Evolutionary conservation across 2,329 filamentous ascomycete genomes (phyloP).

Genomic region (Graphiopsis chlorocephala): DNA sequence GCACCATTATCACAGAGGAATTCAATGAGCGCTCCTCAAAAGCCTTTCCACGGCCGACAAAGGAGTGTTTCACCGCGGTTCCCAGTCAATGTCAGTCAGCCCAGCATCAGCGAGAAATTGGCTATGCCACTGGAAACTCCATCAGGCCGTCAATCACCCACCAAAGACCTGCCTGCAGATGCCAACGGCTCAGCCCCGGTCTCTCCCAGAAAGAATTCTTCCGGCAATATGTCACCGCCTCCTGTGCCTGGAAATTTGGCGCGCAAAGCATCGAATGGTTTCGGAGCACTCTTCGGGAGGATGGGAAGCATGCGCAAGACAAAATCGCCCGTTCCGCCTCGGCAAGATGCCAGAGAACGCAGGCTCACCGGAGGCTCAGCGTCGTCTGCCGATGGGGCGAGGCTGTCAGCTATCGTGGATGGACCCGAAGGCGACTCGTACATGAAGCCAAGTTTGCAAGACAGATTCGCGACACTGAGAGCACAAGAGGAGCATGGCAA

Average conservation of each 20-base stretch:
- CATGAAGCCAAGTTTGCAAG: constrained; percentile 42
- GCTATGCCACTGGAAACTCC: neutral
- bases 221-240: constrained; percentile 35
- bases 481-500: constrained; percentile 44
- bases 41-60: constrained; percentile 7
- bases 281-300: constrained; percentile 73
- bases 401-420: constrained; percentile 23
- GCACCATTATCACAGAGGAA: constrained; percentile 1
- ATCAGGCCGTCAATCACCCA: constrained; percentile 6
- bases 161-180: constrained; percentile 5
- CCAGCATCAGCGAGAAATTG: constrained; percentile 16
- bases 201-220: constrained; percentile 15
- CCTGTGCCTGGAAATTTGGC: constrained; percentile 39
- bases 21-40: constrained; percentile 9
- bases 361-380: constrained; percentile 27
- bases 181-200: neutral
- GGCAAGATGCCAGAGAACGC: constrained; percentile 25
- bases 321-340: constrained; percentile 44
- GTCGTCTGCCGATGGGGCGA: constrained; percentile 10
- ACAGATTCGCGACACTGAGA: constrained; percentile 46
- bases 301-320: constrained; percentile 56
- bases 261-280: constrained; percentile 82
- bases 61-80: constrained; percentile 13
- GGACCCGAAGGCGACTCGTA: constrained; percentile 28
- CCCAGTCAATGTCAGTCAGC: constrained; percentile 23